Percentiles rank a stretch among this genome's conserved stretches.
Conservation (phyloP, 1,284 basidiomycete species). For the Taiwanofungus camphoratus region DNA sequence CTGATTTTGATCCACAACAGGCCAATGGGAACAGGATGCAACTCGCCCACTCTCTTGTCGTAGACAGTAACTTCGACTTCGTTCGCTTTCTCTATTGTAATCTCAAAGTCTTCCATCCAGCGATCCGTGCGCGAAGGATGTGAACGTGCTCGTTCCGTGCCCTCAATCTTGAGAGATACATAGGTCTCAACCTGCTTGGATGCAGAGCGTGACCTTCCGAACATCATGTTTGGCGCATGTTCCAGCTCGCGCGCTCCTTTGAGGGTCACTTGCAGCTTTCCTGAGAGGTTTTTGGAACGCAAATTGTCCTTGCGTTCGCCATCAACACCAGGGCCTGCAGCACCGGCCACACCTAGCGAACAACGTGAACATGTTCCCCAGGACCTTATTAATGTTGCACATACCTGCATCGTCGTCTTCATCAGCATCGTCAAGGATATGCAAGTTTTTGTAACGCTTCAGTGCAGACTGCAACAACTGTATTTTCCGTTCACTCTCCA, state of each 20-base stretch:
- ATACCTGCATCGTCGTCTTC: constrained; percentile 51
- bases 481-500: constrained; percentile 96
- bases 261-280: constrained; percentile 86
- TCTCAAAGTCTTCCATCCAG: constrained; percentile 98
- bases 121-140: constrained; percentile 91
- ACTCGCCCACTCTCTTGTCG: constrained; percentile 82
- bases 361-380: constrained; percentile 1
- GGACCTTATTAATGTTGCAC: constrained; percentile 16
- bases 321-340: constrained; percentile 55
- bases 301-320: constrained; percentile 89
- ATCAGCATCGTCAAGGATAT: constrained; percentile 88
- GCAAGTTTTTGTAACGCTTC: constrained; percentile 94
- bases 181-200: constrained; percentile 86
- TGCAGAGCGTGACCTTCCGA: constrained; percentile 59
- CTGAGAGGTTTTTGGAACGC: constrained; percentile 89
- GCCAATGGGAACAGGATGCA: constrained; percentile 85
- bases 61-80: constrained; percentile 97
- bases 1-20: constrained; percentile 94
- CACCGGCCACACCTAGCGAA: constrained; percentile 12
- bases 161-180: constrained; percentile 95
- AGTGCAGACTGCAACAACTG: constrained; percentile 88
- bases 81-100: constrained; percentile 95
- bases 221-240: constrained; percentile 78
- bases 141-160: constrained; percentile 87
- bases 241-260: constrained; percentile 92